Evolutionary conservation across 371 early-diverging fungal species (phyloP).

Genomic region (Mucor circinelloides): DNA sequence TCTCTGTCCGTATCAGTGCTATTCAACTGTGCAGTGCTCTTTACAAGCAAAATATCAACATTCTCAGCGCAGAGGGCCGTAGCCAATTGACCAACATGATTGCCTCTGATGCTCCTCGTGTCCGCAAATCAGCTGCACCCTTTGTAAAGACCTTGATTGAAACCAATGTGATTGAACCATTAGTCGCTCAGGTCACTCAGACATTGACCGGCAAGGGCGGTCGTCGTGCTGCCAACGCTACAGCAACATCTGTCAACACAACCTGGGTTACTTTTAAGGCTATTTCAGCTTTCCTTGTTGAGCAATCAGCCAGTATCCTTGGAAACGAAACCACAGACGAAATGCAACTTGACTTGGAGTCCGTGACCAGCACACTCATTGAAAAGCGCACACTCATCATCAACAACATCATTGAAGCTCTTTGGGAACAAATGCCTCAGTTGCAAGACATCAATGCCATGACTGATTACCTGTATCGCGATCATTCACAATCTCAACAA

Average conservation of each 20-base stretch:
- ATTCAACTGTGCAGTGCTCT: slow-evolving; percentile 54
- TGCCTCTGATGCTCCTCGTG: slow-evolving; percentile 36
- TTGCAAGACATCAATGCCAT: slow-evolving; percentile 59
- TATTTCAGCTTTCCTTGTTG: slow-evolving; percentile 58
- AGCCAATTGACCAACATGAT: slow-evolving; percentile 35
- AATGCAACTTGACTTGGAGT: slow-evolving; percentile 19
- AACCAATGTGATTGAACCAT: slow-evolving; percentile 45
- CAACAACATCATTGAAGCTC: slow-evolving; percentile 54
- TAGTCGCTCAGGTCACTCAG: slow-evolving; percentile 43
- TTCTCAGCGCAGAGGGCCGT: slow-evolving; percentile 43
- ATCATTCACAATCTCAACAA: slow-evolving; percentile 47
- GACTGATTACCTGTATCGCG: slow-evolving; percentile 60
- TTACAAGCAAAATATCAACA: slow-evolving; percentile 43
- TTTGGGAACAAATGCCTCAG: slow-evolving; percentile 54
- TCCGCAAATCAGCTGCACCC: slow-evolving; percentile 53
- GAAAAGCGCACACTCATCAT: slow-evolving; percentile 35
- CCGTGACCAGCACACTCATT: slow-evolving; percentile 2
- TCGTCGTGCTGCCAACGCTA: slow-evolving; percentile 11
- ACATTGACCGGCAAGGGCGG: slow-evolving; percentile 13
- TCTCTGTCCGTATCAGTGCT: slow-evolving; percentile 65
- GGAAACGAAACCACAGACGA: slow-evolving; percentile 20
- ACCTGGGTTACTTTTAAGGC: slow-evolving; percentile 67
- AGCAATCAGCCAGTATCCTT: slow-evolving; percentile 23
- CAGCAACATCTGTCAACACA: slow-evolving; percentile 32
- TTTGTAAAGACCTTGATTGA: slow-evolving; percentile 55